Percentiles rank a stretch among this genome's conserved stretches.
Evolutionary conservation across 257 asterid species (phyloP).

Genomic region (Solanum stenotomum): DNA sequence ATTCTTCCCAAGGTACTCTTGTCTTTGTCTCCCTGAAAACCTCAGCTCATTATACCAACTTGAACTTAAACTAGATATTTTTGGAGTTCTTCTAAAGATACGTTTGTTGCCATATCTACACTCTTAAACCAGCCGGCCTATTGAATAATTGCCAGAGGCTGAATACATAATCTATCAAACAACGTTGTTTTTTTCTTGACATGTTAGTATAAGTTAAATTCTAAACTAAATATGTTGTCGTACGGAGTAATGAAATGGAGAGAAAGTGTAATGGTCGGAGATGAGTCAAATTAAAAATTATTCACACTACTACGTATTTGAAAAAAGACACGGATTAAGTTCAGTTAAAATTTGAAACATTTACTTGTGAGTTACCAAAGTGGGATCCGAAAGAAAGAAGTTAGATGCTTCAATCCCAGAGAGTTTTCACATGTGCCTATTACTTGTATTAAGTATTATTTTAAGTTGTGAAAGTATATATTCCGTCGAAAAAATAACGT

Average conservation of each 20-base stretch:
- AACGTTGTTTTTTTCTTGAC: neutral
- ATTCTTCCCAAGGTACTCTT: neutral
- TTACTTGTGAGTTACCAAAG: neutral
- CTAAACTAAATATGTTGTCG: neutral
- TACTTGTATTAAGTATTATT: neutral
- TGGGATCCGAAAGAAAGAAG: neutral
- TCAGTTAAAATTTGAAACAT: too few relatives aligned
- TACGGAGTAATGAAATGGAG: neutral
- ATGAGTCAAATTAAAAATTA: neutral
- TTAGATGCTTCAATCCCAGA: neutral
- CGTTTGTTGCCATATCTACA: neutral
- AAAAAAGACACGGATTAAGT: neutral
- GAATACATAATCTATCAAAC: neutral
- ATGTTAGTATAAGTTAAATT: neutral
- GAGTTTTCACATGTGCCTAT: neutral
- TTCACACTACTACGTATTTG: neutral
- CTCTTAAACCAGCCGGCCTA: neutral
- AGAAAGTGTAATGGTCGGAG: neutral
- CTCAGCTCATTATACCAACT: neutral
- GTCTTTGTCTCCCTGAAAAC: neutral
- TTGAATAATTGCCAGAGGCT: neutral
- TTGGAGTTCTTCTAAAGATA: neutral
- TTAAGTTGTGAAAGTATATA: neutral
- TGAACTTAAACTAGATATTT: neutral
- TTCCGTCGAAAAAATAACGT: neutral